Evolutionary conservation across 176 grass and related monocot species (phyloP).

Genomic region (Puccinellia tenuiflora): DNA sequence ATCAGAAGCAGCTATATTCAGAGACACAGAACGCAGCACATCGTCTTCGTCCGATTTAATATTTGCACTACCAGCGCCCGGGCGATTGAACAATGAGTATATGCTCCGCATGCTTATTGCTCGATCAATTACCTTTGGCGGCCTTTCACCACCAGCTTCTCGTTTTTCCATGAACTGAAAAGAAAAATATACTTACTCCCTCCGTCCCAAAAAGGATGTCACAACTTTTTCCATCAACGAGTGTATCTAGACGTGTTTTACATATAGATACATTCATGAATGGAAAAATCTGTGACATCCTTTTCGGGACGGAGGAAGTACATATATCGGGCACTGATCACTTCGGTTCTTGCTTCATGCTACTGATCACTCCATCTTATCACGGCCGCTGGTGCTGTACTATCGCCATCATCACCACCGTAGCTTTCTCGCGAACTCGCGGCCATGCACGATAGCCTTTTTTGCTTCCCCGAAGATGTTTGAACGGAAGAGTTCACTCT

Average conservation of each 20-base stretch:
- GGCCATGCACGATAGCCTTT: constrained; percentile 29
- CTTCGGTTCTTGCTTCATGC: constrained; percentile 18
- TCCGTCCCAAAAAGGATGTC: no score
- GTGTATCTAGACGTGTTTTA: no score
- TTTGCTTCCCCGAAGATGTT: constrained; percentile 35
- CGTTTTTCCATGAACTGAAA: neutral
- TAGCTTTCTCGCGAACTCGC: constrained; percentile 25
- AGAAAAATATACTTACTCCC: neutral
- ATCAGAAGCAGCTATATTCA: constrained; percentile 1
- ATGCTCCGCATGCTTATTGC: constrained; percentile 18
- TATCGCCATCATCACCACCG: constrained; percentile 20
- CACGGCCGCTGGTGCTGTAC: constrained; percentile 15
- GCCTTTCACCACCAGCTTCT: constrained; percentile 7
- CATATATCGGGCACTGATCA: neutral
- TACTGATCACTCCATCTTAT: constrained; percentile 14
- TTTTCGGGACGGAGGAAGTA: no score
- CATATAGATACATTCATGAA: no score
- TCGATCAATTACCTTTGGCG: neutral
- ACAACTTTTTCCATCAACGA: no score
- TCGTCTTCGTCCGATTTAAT: constrained; percentile 20
- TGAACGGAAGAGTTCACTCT: neutral
- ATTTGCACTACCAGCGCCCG: neutral
- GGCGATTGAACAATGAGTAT: constrained; percentile 9
- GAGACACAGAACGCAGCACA: neutral
- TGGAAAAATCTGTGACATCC: no score